Base-by-base conservation (phyloP, 2,329 filamentous ascomycete genomes). In the Colletotrichum neosansevieriae region DNA sequence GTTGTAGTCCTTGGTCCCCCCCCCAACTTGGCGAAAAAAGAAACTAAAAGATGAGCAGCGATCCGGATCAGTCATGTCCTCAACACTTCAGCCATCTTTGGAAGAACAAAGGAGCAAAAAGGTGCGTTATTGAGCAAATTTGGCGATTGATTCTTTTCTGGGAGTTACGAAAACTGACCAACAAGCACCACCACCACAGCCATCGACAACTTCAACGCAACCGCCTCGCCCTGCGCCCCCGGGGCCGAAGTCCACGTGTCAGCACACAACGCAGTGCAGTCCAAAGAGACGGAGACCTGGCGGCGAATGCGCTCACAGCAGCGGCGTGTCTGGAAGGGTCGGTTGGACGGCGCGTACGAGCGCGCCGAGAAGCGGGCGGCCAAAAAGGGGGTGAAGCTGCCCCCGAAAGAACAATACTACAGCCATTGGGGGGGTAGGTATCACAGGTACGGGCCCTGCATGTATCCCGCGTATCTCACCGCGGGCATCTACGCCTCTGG, bases 251-350 rank as follows among this genome's bases (percentile, higher is more conserved):
- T 86, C 10, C 92, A 95, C 75, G 91, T 95, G 70, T 92, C 89
- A 0, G 84, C 90, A 0, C 92, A 95, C 81, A 93, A 89, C 73
- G 86, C 91, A 1, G 88, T 94, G 7, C 74, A 76, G 36, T 72
- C 58, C n/a, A 76, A 53, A 44, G 47, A 54, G 13, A 71, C 21
- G 56, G 69, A 17, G 45, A 66, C 4, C 75, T 69, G 5, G 15
- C 13, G 44, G 7, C 9, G 75, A 44, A 71, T 82, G 69, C 58
- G 78, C 74, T 57, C 67, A 1, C 80, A 82, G 17, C 76, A 88
- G 4, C 75, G 75, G 11, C 66, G 72, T 1, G 12, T 71, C 7
- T 77, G 81, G 69, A 65, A 76, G 24, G 69, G 60, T 9, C 79
- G 79, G 0, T 75, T 87, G 0, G 86, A 91, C 32, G 78, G 79